These are phyloP conservation scores for Paxillus rubicundulus DNA, from an alignment of 768 basidiomycete species.

Conservation along the genomic window DNA sequence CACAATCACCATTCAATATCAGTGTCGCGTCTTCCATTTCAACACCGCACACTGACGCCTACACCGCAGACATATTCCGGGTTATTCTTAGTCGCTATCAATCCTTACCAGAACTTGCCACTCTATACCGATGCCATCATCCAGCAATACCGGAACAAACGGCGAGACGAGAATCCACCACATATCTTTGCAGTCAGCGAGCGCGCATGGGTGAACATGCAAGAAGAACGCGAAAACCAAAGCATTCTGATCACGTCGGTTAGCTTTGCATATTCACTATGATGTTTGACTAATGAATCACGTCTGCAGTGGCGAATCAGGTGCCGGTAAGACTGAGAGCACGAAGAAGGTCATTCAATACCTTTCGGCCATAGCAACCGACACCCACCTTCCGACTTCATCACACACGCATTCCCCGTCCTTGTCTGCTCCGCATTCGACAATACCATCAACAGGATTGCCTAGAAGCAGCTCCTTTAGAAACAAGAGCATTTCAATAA, in stretches of 20 bases:
- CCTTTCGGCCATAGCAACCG: constrained; percentile 93
- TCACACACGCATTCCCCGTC: constrained; percentile 71
- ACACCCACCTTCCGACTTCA: constrained; percentile 54
- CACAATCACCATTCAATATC: constrained; percentile 3
- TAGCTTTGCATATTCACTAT: not conserved
- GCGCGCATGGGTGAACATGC: constrained; percentile 97
- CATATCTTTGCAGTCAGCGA: constrained; percentile 98
- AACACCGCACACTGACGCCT: constrained; percentile 11
- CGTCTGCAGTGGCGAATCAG: constrained; percentile 83
- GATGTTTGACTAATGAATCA: constrained; percentile 10
- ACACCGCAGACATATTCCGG: constrained; percentile 81
- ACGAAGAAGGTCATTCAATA: constrained; percentile 99
- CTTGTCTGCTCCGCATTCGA: constrained; percentile 49
- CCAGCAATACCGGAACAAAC: constrained; percentile 85
- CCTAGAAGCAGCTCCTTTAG: constrained; percentile 64
- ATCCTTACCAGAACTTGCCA: constrained; percentile 91
- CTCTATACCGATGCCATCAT: constrained; percentile 88
- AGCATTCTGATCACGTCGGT: constrained; percentile 96
- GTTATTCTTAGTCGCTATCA: constrained; percentile 96
- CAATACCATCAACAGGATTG: constrained; percentile 65
- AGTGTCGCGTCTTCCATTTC: constrained; percentile 3
- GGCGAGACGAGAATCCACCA: constrained; percentile 89
- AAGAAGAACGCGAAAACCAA: constrained; percentile 94
- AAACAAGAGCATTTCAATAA: constrained; percentile 49
- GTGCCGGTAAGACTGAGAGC: constrained; percentile 98